Base-by-base conservation (phyloP, 495 filamentous ascomycete species). In the Trichoderma orchidacearum region DNA sequence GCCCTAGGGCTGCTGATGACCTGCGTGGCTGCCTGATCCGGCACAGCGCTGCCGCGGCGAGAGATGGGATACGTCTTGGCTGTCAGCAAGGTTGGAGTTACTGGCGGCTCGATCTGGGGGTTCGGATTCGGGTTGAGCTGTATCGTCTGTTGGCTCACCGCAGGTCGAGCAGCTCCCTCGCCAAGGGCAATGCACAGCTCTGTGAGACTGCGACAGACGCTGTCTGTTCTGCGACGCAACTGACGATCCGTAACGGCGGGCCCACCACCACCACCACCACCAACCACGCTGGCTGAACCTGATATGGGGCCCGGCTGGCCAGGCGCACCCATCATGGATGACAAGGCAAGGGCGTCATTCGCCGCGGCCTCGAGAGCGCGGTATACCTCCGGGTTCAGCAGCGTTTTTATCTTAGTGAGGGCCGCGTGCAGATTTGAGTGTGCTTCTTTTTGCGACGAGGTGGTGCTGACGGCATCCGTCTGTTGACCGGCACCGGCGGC, bases 111-210 rank as follows among this genome's bases (percentile, higher is more conserved):
- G 15, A 65, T 63, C 35, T 74, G 71, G 12, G 60, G 56, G 30
- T 30, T 35, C 6, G 60, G 56, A n/a, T 55, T 41, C 13, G 71
- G 61, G 30, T 66, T 56, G 38, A 69, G 17, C 41, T 48, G 41
- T 27, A 23, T 48, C 5, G 18, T 48, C 7, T 48, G 73, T 38
- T 64, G 62, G 21, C 15, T 25, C 15, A 45, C 51, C 70, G 53
- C 31, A 15, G 53, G 30, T 21, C 31, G 53, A 17, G 57, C 48
- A 45, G 58, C 55, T 54, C 72, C 76, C 56, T 89, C 85, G 53
- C 86, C 85, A 41, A 98, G 72, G 15, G 89, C 89, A 35, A 98
- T 78, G 64, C 89, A 95, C 23, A 98, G 75, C 63, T 98, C 93
- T 1, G 93, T 97, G 56, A 98, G 70, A 61, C 86, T 91, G 51